A percentile compares a stretch with the other conserved stretches of the same genome.
Conservation (phyloP, 1,284 basidiomycete genomes). For the Pascua guehoae region DNA sequence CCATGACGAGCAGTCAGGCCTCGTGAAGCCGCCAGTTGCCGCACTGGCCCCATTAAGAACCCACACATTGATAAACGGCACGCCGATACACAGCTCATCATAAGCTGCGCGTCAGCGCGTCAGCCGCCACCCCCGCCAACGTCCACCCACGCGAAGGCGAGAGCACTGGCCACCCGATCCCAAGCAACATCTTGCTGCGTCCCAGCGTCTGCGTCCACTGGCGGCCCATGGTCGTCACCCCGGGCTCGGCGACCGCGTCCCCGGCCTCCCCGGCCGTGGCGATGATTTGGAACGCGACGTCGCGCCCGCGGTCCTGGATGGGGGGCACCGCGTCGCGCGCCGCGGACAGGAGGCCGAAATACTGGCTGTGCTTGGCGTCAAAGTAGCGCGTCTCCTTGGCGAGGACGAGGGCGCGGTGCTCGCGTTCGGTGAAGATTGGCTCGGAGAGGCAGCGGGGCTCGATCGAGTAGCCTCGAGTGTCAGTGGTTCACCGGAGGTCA, state of each 20-base stretch:
- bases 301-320: conserved; percentile 5
- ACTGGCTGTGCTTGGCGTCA: conserved; percentile 6
- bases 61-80: conserved; percentile 51
- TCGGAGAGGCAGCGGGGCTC: conserved; percentile 36
- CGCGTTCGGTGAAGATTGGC: conserved; percentile 19
- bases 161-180: conserved; percentile 10
- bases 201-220: conserved; percentile 12
- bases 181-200: conserved; percentile 14
- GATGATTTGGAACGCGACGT: conserved; percentile 25
- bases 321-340: conserved; percentile 8
- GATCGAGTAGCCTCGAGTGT: conserved; percentile 42
- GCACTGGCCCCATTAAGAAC: no score
- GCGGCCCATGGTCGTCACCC: conserved; percentile 9
- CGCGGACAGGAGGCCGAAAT: conserved; percentile 1
- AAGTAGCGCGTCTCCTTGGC: conserved; percentile 45
- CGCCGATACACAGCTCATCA: conserved; percentile 50
- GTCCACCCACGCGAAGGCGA: conserved; percentile 9
- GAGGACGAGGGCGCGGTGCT: conserved; percentile 42
- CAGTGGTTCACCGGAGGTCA: not conserved
- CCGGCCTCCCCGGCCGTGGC: conserved; percentile 22
- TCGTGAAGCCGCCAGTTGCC: no score
- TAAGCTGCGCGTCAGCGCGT: conserved; percentile 41
- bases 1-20: no score
- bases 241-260: not conserved
- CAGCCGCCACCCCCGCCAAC: no score